These are phyloP conservation scores for Zygoascus hellenicus DNA, from an alignment of 1,139 yeast genomes.

Conservation along the genomic window DNA sequence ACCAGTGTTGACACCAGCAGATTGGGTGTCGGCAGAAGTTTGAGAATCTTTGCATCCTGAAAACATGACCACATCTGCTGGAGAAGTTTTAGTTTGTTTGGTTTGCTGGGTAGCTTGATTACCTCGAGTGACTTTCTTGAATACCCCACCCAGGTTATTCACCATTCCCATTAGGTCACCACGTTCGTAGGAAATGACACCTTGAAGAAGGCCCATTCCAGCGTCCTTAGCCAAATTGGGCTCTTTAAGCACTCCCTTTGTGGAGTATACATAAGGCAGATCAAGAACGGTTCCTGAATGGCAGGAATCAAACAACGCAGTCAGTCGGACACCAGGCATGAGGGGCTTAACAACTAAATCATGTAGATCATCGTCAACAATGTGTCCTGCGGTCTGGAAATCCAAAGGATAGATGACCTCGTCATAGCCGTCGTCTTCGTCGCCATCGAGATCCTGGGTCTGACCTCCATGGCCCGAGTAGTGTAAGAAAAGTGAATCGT, in stretches of 20 bases:
- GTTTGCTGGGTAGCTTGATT: constrained; percentile 41
- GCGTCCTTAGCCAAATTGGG: constrained; percentile 84
- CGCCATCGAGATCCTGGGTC: constrained; percentile 74
- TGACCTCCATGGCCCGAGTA: constrained; percentile 95
- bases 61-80: constrained; percentile 81
- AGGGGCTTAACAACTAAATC: constrained; percentile 71
- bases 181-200: constrained; percentile 64
- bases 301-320: constrained; percentile 88
- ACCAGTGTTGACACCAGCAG: constrained; percentile 76
- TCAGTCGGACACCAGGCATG: constrained; percentile 77
- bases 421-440: constrained; percentile 85
- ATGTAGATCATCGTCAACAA: constrained; percentile 82
- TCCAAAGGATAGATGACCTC: constrained; percentile 91
- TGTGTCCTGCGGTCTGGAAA: constrained; percentile 64
- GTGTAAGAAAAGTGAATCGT: constrained; percentile 62
- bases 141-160: constrained; percentile 44
- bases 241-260: constrained; percentile 86
- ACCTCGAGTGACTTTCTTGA: constrained; percentile 41
- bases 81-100: constrained; percentile 60
- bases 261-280: constrained; percentile 81
- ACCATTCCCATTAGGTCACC: constrained; percentile 62
- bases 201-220: constrained; percentile 66
- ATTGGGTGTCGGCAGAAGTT: constrained; percentile 71
- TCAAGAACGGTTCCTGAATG: constrained; percentile 92
- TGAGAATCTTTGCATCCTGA: constrained; percentile 92